Evolutionary conservation across 2,329 filamentous ascomycete species (phyloP), one percentile per base, ranked within the genome.

Genomic region (Pseudocercospora eumusae): DNA sequence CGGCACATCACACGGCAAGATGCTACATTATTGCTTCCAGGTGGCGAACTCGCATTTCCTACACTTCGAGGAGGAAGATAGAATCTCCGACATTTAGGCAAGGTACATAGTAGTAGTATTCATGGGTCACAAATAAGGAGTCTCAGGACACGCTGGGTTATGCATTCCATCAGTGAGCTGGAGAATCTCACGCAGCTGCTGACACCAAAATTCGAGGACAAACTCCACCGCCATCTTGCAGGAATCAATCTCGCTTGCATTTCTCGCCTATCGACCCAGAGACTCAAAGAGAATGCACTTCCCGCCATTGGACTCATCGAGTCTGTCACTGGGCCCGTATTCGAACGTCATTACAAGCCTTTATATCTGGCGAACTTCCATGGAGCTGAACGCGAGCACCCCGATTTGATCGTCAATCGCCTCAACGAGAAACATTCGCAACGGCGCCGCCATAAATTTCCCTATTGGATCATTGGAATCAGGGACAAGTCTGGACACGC

Each of bases 391-490:
- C 64, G 65, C 28, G 68, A 70, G 56, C 54, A 62, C 13, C 60
- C 64, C 6, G 61, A 62, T 25, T 50, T 68, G 40, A 70, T 70
- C 47, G 42, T 61, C 3, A 40, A 47, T 15, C 66, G 68, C 9
- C 60, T 70, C 10, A 33, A 47, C 36, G 63, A 65, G 25, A 60
- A 67, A 23, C 52, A 64, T n/a, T 50, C 47, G 18, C 63, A 60
- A 15, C 23, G 52, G 53, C 59, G 67, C 2, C 53, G 57, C 15
- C 58, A 55, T 10, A 56, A 67, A 4, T 55, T 62, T 11, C 64
- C 68, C 8, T 70, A 66, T 40, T 61, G 61, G 25, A 53, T 70
- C 21, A 45, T 69, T 23, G 68, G 68, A 6, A 55, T 69, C 21
- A 61, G 66, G 45, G 64, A 67, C 53, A 27, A 36, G n/a, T 10